Percentiles rank a stretch among this genome's conserved stretches.
Conservation (phyloP, 768 basidiomycete genomes). For the Leccinum uliginosum region DNA sequence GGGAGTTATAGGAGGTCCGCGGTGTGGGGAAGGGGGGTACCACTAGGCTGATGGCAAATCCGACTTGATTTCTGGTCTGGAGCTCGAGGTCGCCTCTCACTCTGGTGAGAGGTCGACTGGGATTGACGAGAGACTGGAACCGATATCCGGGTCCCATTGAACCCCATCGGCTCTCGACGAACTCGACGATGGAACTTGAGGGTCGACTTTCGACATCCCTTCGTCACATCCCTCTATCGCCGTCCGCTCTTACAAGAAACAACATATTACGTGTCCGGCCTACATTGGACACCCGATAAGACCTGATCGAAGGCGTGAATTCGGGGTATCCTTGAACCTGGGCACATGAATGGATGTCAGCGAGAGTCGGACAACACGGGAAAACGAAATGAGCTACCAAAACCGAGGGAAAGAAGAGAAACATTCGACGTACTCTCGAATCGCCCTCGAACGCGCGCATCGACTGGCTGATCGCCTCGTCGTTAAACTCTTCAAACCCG, state of each 20-base stretch:
- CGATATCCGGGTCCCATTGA: constrained; percentile 17
- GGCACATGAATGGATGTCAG: no score
- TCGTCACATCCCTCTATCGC: constrained; percentile 21
- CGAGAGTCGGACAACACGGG: no score
- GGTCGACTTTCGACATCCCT: not conserved
- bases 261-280: constrained; percentile 21
- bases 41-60: constrained; percentile 15
- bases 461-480: constrained; percentile 47
- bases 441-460: constrained; percentile 45
- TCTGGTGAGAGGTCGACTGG: not conserved
- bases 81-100: constrained; percentile 2
- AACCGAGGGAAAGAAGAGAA: not conserved
- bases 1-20: constrained; percentile 1
- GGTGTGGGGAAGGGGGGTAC: constrained; percentile 5
- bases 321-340: no score
- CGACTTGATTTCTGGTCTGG: constrained; percentile 1
- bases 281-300: constrained; percentile 24
- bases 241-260: constrained; percentile 13
- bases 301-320: no score
- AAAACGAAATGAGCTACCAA: not conserved
- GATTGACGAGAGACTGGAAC: not conserved
- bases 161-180: not conserved
- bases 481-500: constrained; percentile 54
- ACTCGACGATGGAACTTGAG: not conserved
- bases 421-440: constrained; percentile 32